Conservation (phyloP, 1,284 basidiomycete genomes). For the Fomitiporia mediterranea region DNA sequence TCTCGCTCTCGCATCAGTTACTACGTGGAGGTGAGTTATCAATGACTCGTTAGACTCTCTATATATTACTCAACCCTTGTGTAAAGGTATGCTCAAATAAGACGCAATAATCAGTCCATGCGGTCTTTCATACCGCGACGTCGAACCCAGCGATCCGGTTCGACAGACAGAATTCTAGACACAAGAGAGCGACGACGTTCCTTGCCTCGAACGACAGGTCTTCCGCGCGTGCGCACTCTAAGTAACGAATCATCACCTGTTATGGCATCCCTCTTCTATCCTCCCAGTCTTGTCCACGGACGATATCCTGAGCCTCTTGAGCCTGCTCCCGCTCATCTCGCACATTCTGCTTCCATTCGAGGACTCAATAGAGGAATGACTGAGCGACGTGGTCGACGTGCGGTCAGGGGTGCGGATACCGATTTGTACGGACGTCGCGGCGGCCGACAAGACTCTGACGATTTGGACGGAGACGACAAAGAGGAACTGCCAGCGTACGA, state of each 20-base stretch:
- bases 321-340: conserved; percentile 9
- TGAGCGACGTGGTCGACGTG: conserved; percentile 4
- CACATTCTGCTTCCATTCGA: background rate
- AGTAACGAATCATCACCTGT: background rate
- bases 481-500: conserved; percentile 20
- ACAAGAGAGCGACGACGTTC: conserved; percentile 1
- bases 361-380: background rate
- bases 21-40: conserved; percentile 9
- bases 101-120: conserved; percentile 7
- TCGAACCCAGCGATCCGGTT: background rate
- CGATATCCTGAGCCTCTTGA: conserved; percentile 11
- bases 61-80: background rate
- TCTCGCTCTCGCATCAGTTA: conserved; percentile 6
- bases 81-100: conserved; percentile 10
- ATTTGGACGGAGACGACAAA: conserved; percentile 11
- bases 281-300: conserved; percentile 8
- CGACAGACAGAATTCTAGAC: background rate
- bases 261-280: conserved; percentile 12
- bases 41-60: background rate
- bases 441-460: conserved; percentile 8
- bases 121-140: conserved; percentile 2
- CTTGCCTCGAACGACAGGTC: conserved; percentile 38
- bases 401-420: conserved; percentile 18
- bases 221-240: conserved; percentile 27
- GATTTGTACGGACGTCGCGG: conserved; percentile 14